A percentile compares a stretch with the other conserved stretches of the same genome.
Evolutionary conservation across 768 basidiomycete species (phyloP).

Genomic region (Suillus lakei): DNA sequence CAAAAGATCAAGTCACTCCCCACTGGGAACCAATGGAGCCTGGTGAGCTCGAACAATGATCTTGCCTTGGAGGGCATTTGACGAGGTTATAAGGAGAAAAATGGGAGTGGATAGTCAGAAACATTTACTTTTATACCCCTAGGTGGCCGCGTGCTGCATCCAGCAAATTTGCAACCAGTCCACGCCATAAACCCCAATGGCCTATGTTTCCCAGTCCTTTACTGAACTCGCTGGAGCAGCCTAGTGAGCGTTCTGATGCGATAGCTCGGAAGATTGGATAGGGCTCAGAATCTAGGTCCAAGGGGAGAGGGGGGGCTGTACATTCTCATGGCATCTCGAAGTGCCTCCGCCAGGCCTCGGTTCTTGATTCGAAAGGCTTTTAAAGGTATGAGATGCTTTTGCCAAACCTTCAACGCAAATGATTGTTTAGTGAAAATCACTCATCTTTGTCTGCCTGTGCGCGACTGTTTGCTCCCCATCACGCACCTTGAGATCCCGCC

Average conservation of each 20-base stretch:
- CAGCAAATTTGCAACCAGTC: not conserved
- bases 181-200: too few relatives aligned
- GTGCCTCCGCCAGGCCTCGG: not conserved
- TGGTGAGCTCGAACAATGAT: not conserved
- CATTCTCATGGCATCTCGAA: not conserved
- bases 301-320: not conserved
- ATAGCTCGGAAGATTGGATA: not conserved
- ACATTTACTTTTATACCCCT: not conserved
- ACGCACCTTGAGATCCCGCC: not conserved
- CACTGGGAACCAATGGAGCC: not conserved
- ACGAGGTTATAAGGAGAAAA: not conserved
- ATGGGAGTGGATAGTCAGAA: not conserved
- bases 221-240: too few relatives aligned
- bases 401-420: not conserved
- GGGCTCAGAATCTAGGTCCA: not conserved
- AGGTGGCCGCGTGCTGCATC: not conserved
- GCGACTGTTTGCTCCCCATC: not conserved
- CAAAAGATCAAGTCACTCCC: not conserved
- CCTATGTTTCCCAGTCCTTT: too few relatives aligned
- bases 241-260: not conserved
- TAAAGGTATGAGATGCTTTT: not conserved
- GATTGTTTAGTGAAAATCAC: not conserved
- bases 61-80: not conserved
- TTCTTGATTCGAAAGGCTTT: not conserved
- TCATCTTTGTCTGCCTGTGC: not conserved